Percentiles rank a stretch among this genome's conserved stretches.
Conservation (phyloP, 306 rosid species). For the Quercus robur region DNA sequence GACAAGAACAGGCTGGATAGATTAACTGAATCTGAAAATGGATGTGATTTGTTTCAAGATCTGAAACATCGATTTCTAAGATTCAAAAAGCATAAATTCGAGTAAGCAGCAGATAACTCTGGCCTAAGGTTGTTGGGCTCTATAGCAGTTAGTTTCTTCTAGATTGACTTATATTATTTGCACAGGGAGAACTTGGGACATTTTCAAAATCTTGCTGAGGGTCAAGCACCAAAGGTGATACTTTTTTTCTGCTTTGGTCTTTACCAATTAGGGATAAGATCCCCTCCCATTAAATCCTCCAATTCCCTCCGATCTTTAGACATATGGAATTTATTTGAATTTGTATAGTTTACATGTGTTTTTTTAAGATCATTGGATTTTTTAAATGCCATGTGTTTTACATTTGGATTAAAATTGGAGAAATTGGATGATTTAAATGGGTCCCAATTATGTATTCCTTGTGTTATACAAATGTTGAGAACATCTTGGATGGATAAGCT, state of each 20-base stretch:
- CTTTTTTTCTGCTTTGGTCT: not conserved
- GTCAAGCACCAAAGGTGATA: constrained; percentile 84
- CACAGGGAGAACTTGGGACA: constrained; percentile 62
- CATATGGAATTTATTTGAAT: too few species aligned
- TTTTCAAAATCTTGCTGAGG: constrained; percentile 67
- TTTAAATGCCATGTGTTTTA: too few species aligned
- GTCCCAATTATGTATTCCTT: not conserved
- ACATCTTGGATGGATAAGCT: constrained; percentile 9
- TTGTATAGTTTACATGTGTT: too few species aligned
- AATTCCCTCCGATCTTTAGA: too few species aligned
- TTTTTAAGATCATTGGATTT: too few species aligned
- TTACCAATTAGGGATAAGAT: too few species aligned
- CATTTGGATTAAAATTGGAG: too few species aligned
- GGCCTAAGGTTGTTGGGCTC: not conserved
- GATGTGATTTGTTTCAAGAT: constrained; percentile 46
- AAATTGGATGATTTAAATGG: too few species aligned
- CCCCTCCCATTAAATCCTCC: too few species aligned
- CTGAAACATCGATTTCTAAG: constrained; percentile 69
- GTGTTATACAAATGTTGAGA: not conserved
- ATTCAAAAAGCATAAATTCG: constrained; percentile 65
- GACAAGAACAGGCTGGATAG: constrained; percentile 34
- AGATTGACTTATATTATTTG: constrained; percentile 25
- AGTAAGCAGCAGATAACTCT: constrained; percentile 47
- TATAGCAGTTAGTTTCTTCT: constrained; percentile 4
- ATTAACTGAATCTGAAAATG: constrained; percentile 39